Evolutionary conservation across 164 flowering plant species (phyloP).

Genomic region (Magnolia kwangsiensis): DNA sequence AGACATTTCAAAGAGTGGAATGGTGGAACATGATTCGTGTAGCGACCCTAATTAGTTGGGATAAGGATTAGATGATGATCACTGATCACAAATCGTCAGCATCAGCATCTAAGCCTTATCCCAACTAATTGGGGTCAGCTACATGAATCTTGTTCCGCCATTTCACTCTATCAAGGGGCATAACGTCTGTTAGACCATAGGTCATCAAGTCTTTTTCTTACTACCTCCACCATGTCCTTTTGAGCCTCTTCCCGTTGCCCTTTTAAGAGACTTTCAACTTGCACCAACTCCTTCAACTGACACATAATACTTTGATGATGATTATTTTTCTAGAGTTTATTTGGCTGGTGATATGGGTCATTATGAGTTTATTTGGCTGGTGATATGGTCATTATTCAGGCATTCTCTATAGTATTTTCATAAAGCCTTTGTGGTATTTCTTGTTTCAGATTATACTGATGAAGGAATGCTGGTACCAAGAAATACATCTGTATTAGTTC

Average conservation of each 20-base stretch:
- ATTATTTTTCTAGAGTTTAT: not conserved
- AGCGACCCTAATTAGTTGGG: too few relatives aligned
- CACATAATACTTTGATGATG: too few relatives aligned
- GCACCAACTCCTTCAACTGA: not conserved
- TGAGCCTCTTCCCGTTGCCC: not conserved
- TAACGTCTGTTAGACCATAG: too few relatives aligned
- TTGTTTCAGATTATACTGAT: slow-evolving; percentile 91
- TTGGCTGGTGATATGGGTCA: not conserved
- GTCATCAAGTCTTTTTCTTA: too few relatives aligned
- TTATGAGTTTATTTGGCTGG: not conserved
- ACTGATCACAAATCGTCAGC: too few relatives aligned
- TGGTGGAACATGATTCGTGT: too few relatives aligned
- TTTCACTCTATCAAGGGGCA: too few relatives aligned
- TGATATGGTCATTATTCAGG: not conserved
- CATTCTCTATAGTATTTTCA: slow-evolving; percentile 27
- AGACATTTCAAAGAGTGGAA: too few relatives aligned
- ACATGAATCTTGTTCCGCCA: too few relatives aligned
- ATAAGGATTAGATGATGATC: too few relatives aligned
- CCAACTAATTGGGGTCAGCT: too few relatives aligned
- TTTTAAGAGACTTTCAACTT: not conserved
- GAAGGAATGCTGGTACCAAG: slow-evolving; percentile 86
- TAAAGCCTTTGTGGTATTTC: slow-evolving; percentile 36
- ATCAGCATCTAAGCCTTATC: too few relatives aligned
- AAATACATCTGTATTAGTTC: slow-evolving; percentile 88
- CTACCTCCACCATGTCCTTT: not conserved